Base-by-base conservation (phyloP, 768 basidiomycete genomes). In the Naganishia randhawae region DNA sequence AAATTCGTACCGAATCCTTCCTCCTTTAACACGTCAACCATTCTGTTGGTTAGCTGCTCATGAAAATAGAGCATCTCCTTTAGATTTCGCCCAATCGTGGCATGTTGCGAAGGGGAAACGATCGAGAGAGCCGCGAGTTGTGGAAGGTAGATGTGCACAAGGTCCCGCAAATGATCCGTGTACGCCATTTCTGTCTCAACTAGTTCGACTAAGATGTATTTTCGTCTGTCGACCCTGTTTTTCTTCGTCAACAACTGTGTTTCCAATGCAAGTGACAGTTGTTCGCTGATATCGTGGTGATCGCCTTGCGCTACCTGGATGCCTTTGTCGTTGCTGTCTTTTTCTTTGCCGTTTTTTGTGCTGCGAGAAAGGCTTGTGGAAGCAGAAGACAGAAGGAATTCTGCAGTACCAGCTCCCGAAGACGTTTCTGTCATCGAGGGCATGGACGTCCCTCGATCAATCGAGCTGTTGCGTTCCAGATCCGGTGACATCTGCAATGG, bases 161-260 rank as follows among this genome's bases (percentile, higher is more conserved):
- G 83, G 10, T 85, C 85, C 69, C 86, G 85, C 73, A 97, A 80
- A 79, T 94, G 92, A 62, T 83, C 77, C 10, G 92, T 83, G 77
- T 97, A 98, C 8, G 86, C 86, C 22, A 86, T 82, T 82, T 98
- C 95, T 0, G 92, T 94, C 67, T 85, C 83, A 29, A 97, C 83
- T 45, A 98, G 82, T 80, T 97, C 95, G 71, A 86, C 83, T 57
- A 97, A 84, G 7, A 91, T 89, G 74, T 96, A 88, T 71, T 85
- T 88, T 16, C 78, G 66, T 57, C 76, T 78, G 69, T 80, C 78
- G 50, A 73, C 69, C 35, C 63, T 55, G 13, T 32, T 37, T 35
- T 75, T 41, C 41, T 63, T 52, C 13, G 33, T 48, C 8, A 32
- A 53, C n/a, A 61, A 10, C 39, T 57, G 61, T n/a, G 61, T 68